Evolutionary conservation across 192 early-diverging fungal species (phyloP), one percentile per base, ranked within the genome.

Genomic region (Coemansia sp.): DNA sequence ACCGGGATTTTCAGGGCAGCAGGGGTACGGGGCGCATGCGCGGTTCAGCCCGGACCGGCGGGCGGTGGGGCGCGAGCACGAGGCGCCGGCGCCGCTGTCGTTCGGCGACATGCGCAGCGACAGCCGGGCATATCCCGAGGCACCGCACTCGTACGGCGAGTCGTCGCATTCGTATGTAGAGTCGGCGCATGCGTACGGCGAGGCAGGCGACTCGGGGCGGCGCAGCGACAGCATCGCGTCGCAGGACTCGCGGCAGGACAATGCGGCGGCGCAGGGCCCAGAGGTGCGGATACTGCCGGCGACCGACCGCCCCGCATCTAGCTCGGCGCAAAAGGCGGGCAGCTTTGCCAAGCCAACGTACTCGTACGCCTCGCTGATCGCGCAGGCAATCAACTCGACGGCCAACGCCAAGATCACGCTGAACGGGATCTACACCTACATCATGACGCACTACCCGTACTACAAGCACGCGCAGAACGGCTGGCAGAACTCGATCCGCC

Each of bases 401-500:
- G 62, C 81, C 0, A 70, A 78, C 3, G 85, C 89, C 56, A 86
- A 87, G 60, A 72, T 95, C 70, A 93, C 94, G 4, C 81, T 96
- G 21, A 91, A 88, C 74, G 94, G 90, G 4, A 94, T 96, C 21
- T 97, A 96, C 82, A 85, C 88, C 26, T 94, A 89, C 68, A 88
- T 93, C 6, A 85, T 86, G 28, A 84, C 82, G 12, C 74, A 92
- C 55, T 96, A 92, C 57, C 92, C 93, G 10, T 96, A 92, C 75
- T 98, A 91, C 73, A 81, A 86, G 64, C 86, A 92, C 61, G 86
- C 91, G 14, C 86, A 88, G 46, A 89, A 86, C 76, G 93, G 93
- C 17, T 98, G 95, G 95, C 94, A 95, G 86, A 98, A 98, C 74
- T 98, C 94, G 25, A 91, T 98, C 64, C 86, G 96, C 37, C 96